phyloP scores from a whole-genome alignment of 192 early-diverging fungal species.

The Entrophospora sp. region DNA sequence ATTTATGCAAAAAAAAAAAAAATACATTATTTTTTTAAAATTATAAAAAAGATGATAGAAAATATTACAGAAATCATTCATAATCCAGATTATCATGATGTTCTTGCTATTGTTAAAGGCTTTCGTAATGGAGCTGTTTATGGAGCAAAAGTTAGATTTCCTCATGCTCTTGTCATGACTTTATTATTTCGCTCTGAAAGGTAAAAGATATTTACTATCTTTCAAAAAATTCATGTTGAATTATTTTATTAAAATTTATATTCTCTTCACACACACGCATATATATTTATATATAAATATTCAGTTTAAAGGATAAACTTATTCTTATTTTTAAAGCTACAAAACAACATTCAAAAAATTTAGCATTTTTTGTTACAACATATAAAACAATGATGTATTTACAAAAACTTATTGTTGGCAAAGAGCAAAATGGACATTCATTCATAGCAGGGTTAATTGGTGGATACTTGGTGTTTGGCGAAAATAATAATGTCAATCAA shows the following conservation, averaged over 20 bases:
- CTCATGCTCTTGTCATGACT: slow-evolving; percentile 97
- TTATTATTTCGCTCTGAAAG: slow-evolving; percentile 82
- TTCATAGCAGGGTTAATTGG: slow-evolving; percentile 89
- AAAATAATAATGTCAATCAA: slow-evolving; percentile 92
- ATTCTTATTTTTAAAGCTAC: slow-evolving; percentile 75
- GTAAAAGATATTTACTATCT: slow-evolving; percentile 40
- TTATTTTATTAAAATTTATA: neutral
- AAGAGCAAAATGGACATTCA: slow-evolving; percentile 64
- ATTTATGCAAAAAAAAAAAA: too few species aligned
- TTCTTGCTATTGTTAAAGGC: slow-evolving; percentile 81
- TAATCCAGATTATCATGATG: slow-evolving; percentile 69
- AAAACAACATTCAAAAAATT: slow-evolving; percentile 77
- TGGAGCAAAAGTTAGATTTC: slow-evolving; percentile 91
- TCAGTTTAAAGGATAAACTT: slow-evolving; percentile 70
- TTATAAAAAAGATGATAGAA: slow-evolving; percentile 26
- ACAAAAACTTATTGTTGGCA: slow-evolving; percentile 59
- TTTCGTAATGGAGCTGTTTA: slow-evolving; percentile 94
- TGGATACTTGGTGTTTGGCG: slow-evolving; percentile 89
- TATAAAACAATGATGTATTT: slow-evolving; percentile 88
- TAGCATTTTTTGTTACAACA: slow-evolving; percentile 87
- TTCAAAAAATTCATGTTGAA: neutral
- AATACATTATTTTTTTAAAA: too few species aligned
- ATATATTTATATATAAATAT: neutral
- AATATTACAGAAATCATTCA: slow-evolving; percentile 42
- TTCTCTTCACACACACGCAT: neutral